Evolutionary conservation across 2,329 filamentous ascomycete species (phyloP).

Genomic region (Acarospora socialis): DNA sequence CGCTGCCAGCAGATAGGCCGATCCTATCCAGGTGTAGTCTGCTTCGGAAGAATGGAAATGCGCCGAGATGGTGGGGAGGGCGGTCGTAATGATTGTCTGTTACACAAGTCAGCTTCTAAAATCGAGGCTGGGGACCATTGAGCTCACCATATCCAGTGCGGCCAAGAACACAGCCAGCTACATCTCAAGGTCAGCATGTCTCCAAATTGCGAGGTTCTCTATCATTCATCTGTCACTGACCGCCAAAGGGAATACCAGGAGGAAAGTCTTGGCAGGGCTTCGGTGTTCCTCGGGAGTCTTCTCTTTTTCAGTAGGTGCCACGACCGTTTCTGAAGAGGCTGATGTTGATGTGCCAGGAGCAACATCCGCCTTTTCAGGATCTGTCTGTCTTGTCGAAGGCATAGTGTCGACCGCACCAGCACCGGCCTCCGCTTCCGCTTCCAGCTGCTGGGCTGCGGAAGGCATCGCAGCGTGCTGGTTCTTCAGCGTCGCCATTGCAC

Average conservation of each 20-base stretch:
- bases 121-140: conserved; percentile 28
- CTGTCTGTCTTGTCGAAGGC: too few relatives aligned
- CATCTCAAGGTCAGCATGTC: conserved; percentile 1
- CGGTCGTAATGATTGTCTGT: conserved; percentile 31
- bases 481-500: too few relatives aligned
- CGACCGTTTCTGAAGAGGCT: conserved; percentile 6
- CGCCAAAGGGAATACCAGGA: too few relatives aligned
- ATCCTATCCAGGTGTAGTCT: conserved; percentile 35
- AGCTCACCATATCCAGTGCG: conserved; percentile 41
- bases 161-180: conserved; percentile 45
- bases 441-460: not conserved
- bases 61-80: conserved; percentile 29
- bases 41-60: conserved; percentile 29
- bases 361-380: too few relatives aligned
- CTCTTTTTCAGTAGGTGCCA: conserved; percentile 13
- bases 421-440: conserved; percentile 34
- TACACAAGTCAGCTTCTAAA: not conserved
- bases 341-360: conserved; percentile 5
- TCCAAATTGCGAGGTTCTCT: not conserved
- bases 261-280: conserved; percentile 29
- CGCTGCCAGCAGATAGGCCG: conserved; percentile 32
- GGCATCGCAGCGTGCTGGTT: too few relatives aligned
- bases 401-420: not conserved
- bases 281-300: conserved; percentile 19
- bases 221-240: too few relatives aligned